Percentiles rank a stretch among this genome's conserved stretches.
Evolutionary conservation across 176 grass and related monocot species (phyloP).

Genomic region (Raddia distichophylla): DNA sequence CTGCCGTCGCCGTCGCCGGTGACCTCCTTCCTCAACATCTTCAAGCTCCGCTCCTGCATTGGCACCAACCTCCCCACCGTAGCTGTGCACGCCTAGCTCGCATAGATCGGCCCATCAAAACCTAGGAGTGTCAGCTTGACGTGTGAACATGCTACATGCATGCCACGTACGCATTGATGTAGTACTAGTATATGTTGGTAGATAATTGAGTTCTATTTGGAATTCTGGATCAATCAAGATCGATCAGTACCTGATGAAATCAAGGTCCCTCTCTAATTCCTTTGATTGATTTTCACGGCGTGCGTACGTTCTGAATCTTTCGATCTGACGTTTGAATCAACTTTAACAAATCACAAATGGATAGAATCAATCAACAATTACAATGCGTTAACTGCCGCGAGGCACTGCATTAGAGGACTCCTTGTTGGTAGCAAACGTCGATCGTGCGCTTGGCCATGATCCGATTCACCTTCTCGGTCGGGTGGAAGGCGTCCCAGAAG

Average conservation of each 20-base stretch:
- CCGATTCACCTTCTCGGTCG: constrained; percentile 56
- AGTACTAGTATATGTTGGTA: no score
- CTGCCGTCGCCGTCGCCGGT: constrained; percentile 31
- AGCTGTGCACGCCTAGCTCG: constrained; percentile 39
- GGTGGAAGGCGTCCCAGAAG: constrained; percentile 63
- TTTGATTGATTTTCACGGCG: not conserved
- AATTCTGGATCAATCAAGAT: not conserved
- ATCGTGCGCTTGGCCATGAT: constrained; percentile 60
- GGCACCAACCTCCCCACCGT: constrained; percentile 39
- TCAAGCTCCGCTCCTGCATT: constrained; percentile 52
- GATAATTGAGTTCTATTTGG: no score
- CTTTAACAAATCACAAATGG: not conserved
- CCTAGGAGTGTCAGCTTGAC: not conserved
- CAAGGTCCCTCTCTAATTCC: not conserved
- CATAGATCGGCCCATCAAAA: not conserved
- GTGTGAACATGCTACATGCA: no score
- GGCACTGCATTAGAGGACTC: constrained; percentile 28
- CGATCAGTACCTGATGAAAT: not conserved
- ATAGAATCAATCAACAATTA: not conserved
- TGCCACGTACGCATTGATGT: no score
- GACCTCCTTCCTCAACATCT: constrained; percentile 38
- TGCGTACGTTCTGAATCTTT: not conserved
- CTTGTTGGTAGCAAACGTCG: constrained; percentile 36
- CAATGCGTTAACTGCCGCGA: not conserved
- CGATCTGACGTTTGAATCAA: not conserved